phyloP scores from a whole-genome alignment of 2,329 filamentous ascomycete genomes.

The Alternaria ethzedia region DNA sequence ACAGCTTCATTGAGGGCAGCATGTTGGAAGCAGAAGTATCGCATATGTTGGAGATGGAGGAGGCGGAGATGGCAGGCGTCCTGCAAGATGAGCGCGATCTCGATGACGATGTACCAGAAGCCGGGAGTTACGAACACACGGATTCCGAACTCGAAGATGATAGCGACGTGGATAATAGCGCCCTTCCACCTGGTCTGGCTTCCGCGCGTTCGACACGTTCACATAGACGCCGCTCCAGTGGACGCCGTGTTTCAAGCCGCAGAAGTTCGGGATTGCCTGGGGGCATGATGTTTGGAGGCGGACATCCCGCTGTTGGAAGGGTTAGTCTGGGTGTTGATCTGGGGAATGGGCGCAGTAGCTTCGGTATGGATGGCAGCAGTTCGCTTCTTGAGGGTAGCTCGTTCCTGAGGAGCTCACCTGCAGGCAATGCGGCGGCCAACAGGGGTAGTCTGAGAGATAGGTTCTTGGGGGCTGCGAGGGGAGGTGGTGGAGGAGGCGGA shows the following conservation, averaged over 20 bases:
- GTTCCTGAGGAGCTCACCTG: conserved; percentile 44
- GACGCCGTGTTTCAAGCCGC: conserved; percentile 26
- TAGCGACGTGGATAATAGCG: conserved; percentile 32
- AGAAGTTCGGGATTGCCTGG: conserved; percentile 24
- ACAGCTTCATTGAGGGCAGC: conserved; percentile 56
- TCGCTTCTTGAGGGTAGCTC: conserved; percentile 47
- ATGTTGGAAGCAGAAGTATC: conserved; percentile 48
- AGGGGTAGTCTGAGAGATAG: conserved; percentile 37
- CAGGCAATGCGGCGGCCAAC: conserved; percentile 28
- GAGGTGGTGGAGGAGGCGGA: conserved; percentile 19
- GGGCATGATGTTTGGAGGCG: conserved; percentile 6
- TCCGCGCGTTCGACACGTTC: conserved; percentile 29
- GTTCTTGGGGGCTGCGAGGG: conserved; percentile 32
- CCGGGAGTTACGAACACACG: conserved; percentile 61
- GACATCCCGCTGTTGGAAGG: conserved; percentile 7
- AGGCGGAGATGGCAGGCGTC: conserved; percentile 55
- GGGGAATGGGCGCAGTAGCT: conserved; percentile 35
- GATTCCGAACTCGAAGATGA: conserved; percentile 59
- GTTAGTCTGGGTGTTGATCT: conserved; percentile 29
- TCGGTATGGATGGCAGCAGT: conserved; percentile 44
- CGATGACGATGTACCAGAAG: conserved; percentile 60
- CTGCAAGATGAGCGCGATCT: conserved; percentile 57
- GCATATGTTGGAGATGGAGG: conserved; percentile 52
- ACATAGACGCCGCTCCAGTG: conserved; percentile 28
- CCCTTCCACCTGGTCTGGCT: conserved; percentile 21